Base-by-base conservation (phyloP, 1,284 basidiomycete species). In the Neotropicomus parvogracilis region DNA sequence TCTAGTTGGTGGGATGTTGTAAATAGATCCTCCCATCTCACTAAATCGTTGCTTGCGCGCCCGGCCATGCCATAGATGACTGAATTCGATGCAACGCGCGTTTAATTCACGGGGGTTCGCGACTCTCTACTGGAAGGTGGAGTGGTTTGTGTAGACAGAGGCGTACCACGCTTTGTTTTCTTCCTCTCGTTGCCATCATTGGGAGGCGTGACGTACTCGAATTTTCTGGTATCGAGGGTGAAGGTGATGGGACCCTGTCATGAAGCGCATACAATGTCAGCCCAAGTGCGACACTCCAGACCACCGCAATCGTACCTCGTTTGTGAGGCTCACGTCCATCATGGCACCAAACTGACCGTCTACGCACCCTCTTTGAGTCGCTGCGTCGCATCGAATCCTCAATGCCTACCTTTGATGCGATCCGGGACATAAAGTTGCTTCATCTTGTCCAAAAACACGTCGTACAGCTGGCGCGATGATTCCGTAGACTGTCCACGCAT, bases 331-430 rank as follows among this genome's bases (percentile, higher is more conserved):
- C 42, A 95, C 90, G 49, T 84, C 78, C 92, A 95, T 95, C 91
- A 94, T 94, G 4, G 91, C 92, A 28, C 91, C 91, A 64, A 95
- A 95, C 59, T 75, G 75, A n/a, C 92, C 92, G 65, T 94, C 91
- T 94, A 44, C 33, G 40, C 21, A 5, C 13, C 7, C 3, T 13
- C 16, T 9, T 38, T 29, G 45, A 52, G 52, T 50, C 26, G 9
- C 33, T 31, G 16, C 21, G 2, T 13, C 31, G 8, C 17, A 37
- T 21, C 16, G 20, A 10, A 39, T 40, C 7, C 42, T 16, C 14
- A 26, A 45, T 17, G 27, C 57, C 14, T 32, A 89, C 91, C 91
- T 78, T 89, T 77, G 54, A 95, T 85, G 67, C 81, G 88, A 42
- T 84, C 81, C 7, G 83, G 69, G 49, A 76, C 72, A 66, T 95